phyloP scores from a whole-genome alignment of 1,139 yeast species.

The Yamadazyma oceani region DNA sequence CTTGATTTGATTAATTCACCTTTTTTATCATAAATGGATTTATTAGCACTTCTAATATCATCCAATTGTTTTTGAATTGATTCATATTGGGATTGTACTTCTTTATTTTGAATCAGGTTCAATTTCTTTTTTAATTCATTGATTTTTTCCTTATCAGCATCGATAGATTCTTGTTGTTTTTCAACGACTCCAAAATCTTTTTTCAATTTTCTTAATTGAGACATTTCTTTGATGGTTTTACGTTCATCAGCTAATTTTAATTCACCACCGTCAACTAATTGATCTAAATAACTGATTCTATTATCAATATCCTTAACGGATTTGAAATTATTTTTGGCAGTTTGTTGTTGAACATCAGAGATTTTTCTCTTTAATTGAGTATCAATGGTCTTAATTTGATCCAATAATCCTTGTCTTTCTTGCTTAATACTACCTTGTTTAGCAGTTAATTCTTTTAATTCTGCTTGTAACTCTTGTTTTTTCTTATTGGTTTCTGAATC shows the following conservation, averaged over 20 bases:
- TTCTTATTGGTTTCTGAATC: slow-evolving; percentile 49
- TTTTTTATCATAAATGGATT: slow-evolving; percentile 66
- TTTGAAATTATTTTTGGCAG: slow-evolving; percentile 71
- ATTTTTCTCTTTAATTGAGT: slow-evolving; percentile 72
- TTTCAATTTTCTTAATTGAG: slow-evolving; percentile 75
- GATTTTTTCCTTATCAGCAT: slow-evolving; percentile 75
- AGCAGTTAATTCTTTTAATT: slow-evolving; percentile 61
- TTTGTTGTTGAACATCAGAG: slow-evolving; percentile 68
- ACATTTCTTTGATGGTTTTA: slow-evolving; percentile 80
- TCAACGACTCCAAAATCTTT: slow-evolving; percentile 78
- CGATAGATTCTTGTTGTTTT: slow-evolving; percentile 76
- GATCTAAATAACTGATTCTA: slow-evolving; percentile 70
- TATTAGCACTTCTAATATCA: slow-evolving; percentile 57
- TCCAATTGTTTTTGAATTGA: slow-evolving; percentile 63
- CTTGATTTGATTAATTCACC: slow-evolving; percentile 64
- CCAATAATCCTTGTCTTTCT: slow-evolving; percentile 67
- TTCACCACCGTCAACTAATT: slow-evolving; percentile 73
- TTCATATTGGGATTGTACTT: slow-evolving; percentile 60
- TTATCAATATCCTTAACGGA: slow-evolving; percentile 76
- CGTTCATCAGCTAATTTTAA: slow-evolving; percentile 92
- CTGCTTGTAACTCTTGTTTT: slow-evolving; percentile 63
- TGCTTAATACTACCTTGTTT: slow-evolving; percentile 72
- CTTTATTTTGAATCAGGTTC: slow-evolving; percentile 62
- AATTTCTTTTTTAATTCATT: slow-evolving; percentile 72
- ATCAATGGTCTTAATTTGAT: slow-evolving; percentile 74